phyloP scores from a whole-genome alignment of 805 yeast genomes.

The Cyberlindnera meyerae region DNA sequence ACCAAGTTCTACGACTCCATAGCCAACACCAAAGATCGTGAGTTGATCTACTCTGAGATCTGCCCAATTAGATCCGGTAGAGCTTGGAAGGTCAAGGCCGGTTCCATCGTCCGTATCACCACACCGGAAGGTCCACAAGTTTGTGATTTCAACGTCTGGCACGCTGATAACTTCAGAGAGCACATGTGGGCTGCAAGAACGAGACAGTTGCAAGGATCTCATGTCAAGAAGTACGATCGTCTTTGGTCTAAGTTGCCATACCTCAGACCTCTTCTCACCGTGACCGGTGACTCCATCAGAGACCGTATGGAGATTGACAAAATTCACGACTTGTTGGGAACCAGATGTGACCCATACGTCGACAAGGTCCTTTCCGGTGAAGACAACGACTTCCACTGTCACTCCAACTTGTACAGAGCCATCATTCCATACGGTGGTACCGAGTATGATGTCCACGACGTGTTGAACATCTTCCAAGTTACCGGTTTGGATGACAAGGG shows the following conservation, averaged over 20 bases:
- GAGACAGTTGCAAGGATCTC: constrained; percentile 59
- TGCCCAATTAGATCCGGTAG: constrained; percentile 54
- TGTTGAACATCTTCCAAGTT: constrained; percentile 63
- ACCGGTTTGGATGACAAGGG: constrained; percentile 63
- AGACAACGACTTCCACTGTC: constrained; percentile 64
- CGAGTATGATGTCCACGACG: constrained; percentile 66
- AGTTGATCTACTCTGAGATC: constrained; percentile 36
- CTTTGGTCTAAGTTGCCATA: constrained; percentile 66
- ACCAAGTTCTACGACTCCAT: constrained; percentile 41
- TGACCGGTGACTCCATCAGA: constrained; percentile 56
- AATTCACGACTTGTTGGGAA: constrained; percentile 61
- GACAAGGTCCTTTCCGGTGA: constrained; percentile 60
- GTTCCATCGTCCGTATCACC: constrained; percentile 51
- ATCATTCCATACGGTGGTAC: constrained; percentile 56
- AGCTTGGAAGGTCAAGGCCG: constrained; percentile 61
- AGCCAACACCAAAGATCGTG: constrained; percentile 37
- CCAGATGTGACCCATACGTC: constrained; percentile 67
- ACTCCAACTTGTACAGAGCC: constrained; percentile 57
- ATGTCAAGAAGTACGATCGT: constrained; percentile 56
- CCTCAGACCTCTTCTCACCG: constrained; percentile 58
- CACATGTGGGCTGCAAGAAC: constrained; percentile 68
- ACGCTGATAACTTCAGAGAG: constrained; percentile 54
- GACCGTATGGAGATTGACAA: constrained; percentile 60
- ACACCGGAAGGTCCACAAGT: constrained; percentile 72
- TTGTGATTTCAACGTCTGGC: constrained; percentile 66